These are phyloP conservation scores for Thielaviopsis populi DNA, from an alignment of 2,329 filamentous ascomycete genomes.

Conservation along the genomic window DNA sequence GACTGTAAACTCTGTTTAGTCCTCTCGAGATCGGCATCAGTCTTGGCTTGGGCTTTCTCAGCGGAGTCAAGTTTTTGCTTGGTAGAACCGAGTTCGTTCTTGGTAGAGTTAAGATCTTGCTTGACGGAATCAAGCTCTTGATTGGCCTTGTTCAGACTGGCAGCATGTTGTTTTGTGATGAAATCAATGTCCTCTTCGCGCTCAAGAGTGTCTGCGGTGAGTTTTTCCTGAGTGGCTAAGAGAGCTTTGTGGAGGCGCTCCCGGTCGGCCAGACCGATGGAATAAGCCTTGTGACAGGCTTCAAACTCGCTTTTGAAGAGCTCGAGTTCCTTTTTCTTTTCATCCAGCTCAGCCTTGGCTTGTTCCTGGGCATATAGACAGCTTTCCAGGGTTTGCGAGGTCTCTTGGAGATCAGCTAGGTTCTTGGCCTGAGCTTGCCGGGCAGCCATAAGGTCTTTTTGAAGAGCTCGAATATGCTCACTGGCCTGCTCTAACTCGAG, in stretches of 20 bases:
- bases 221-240: background rate
- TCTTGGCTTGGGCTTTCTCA: background rate
- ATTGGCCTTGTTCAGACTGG: background rate
- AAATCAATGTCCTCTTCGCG: background rate
- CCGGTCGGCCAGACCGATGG: background rate
- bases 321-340: background rate
- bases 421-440: too few species aligned
- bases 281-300: background rate
- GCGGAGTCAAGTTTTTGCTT: background rate
- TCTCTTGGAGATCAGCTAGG: too few species aligned
- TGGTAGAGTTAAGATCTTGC: too few species aligned
- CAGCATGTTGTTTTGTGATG: background rate
- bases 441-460: too few species aligned
- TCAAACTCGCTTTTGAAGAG: background rate
- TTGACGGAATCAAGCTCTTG: background rate
- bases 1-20: background rate
- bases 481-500: background rate
- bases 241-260: background rate
- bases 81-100: background rate
- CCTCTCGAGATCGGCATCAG: background rate
- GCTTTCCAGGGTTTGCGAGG: too few species aligned
- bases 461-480: too few species aligned
- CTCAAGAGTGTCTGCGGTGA: background rate
- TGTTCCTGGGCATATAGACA: too few species aligned
- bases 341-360: background rate